Percentiles rank a stretch among this genome's conserved stretches.
phyloP scores from a whole-genome alignment of 179 eudicot species.

The Spergularia azorica region DNA sequence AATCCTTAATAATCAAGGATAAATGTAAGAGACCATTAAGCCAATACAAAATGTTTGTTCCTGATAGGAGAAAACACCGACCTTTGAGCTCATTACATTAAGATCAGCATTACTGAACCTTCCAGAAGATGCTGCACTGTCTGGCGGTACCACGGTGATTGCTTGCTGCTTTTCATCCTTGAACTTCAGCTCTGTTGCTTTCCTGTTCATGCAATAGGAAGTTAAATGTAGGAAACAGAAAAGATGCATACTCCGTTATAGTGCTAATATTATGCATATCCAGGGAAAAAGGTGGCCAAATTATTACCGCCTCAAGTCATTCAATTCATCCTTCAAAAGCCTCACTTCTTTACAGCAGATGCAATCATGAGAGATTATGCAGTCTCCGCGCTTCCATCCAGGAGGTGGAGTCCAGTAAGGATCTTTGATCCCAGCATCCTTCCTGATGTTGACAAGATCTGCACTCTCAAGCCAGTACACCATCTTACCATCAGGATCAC shows the following conservation, averaged over 20 bases:
- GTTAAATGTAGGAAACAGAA: not conserved
- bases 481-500: conserved; percentile 76
- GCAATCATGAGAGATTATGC: conserved; percentile 39
- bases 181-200: conserved; percentile 38
- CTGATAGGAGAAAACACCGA: conserved; percentile 15
- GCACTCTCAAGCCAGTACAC: conserved; percentile 90
- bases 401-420: conserved; percentile 94
- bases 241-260: not conserved
- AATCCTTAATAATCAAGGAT: conserved; percentile 25
- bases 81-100: conserved; percentile 27
- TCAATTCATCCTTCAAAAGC: conserved; percentile 51
- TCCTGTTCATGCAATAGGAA: conserved; percentile 26
- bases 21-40: conserved; percentile 1
- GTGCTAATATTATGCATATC: not conserved
- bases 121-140: conserved; percentile 15
- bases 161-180: conserved; percentile 31
- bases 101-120: conserved; percentile 5
- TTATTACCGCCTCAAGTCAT: conserved; percentile 51
- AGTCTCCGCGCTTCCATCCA: conserved; percentile 89
- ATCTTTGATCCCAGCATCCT: conserved; percentile 73
- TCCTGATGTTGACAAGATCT: conserved; percentile 67
- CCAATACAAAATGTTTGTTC: not conserved
- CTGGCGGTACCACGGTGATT: conserved; percentile 7
- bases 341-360: conserved; percentile 41
- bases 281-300: not conserved